Percentiles rank a stretch among this genome's conserved stretches.
Evolutionary conservation across 2,329 filamentous ascomycete species (phyloP).

Genomic region (Aspergillus eucalypticola): DNA sequence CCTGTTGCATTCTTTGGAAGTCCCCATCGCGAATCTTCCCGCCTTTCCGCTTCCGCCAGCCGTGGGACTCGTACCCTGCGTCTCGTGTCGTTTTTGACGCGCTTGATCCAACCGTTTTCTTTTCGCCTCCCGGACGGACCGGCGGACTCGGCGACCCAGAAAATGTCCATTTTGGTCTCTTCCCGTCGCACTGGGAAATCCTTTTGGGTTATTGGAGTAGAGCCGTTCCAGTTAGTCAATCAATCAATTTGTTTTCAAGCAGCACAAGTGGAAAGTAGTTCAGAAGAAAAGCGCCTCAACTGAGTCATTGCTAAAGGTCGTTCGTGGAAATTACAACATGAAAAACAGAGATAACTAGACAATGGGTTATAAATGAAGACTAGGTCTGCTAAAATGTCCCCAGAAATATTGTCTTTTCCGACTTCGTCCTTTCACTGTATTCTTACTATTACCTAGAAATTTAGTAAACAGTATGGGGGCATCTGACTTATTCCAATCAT

Average conservation of each 20-base stretch:
- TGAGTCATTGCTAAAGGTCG: too few species aligned
- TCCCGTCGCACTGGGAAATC: neutral
- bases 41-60: slow-evolving; percentile 25
- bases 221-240: neutral
- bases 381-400: too few species aligned
- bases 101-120: slow-evolving; percentile 24
- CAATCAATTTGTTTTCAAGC: neutral
- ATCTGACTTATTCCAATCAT: neutral
- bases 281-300: too few species aligned
- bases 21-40: slow-evolving; percentile 25
- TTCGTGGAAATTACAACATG: too few species aligned
- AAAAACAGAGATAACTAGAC: too few species aligned
- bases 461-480: neutral
- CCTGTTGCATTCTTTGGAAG: slow-evolving; percentile 19
- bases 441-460: too few species aligned
- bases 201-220: neutral
- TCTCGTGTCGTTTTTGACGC: slow-evolving; percentile 24
- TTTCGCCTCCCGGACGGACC: slow-evolving; percentile 28
- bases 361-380: too few species aligned
- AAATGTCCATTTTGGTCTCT: slow-evolving; percentile 12
- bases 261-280: too few species aligned
- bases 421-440: neutral
- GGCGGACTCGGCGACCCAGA: slow-evolving; percentile 24
- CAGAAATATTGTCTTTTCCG: neutral
- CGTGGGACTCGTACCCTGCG: slow-evolving; percentile 22